Percentiles rank a stretch among this genome's conserved stretches.
These are phyloP conservation scores for Phytopythium litorale DNA, from an alignment of 352 stramenopile genomes.

Conservation along the genomic window DNA sequence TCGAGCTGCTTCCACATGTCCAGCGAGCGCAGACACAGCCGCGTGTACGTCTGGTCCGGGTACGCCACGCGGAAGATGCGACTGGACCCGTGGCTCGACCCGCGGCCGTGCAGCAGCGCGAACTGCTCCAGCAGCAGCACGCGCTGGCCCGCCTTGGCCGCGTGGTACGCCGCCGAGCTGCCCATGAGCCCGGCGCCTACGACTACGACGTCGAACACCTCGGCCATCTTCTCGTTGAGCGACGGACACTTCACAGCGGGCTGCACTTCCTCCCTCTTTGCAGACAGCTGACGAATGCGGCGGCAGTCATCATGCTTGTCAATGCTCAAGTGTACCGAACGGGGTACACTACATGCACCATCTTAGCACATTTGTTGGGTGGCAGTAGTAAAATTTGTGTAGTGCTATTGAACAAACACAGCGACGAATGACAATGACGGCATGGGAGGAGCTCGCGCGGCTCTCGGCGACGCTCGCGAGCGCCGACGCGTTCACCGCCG, in stretches of 20 bases:
- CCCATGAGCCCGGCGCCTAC: slow-evolving; percentile 66
- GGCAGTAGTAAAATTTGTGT: too few relatives aligned
- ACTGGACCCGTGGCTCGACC: slow-evolving; percentile 73
- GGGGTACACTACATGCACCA: too few relatives aligned
- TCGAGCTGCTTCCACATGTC: slow-evolving; percentile 57
- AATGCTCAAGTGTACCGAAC: too few relatives aligned
- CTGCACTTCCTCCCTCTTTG: not conserved
- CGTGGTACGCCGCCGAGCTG: slow-evolving; percentile 54
- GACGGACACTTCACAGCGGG: too few relatives aligned
- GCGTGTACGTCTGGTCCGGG: slow-evolving; percentile 62
- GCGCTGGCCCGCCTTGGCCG: slow-evolving; percentile 32
- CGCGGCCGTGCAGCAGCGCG: slow-evolving; percentile 46
- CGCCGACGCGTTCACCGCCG: slow-evolving; percentile 22
- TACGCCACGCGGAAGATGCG: slow-evolving; percentile 86
- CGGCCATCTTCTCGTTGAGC: not conserved
- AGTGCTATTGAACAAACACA: too few relatives aligned
- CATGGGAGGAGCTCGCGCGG: slow-evolving; percentile 6
- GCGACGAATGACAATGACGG: too few relatives aligned
- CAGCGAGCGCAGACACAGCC: slow-evolving; percentile 57
- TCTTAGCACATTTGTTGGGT: too few relatives aligned
- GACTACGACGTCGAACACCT: slow-evolving; percentile 44
- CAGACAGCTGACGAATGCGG: not conserved
- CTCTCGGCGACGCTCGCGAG: slow-evolving; percentile 19
- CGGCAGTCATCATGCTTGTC: too few relatives aligned
- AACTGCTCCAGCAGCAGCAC: slow-evolving; percentile 80